Evolutionary conservation across 768 basidiomycete genomes (phyloP).

Genomic region (Tylopilus felleus): DNA sequence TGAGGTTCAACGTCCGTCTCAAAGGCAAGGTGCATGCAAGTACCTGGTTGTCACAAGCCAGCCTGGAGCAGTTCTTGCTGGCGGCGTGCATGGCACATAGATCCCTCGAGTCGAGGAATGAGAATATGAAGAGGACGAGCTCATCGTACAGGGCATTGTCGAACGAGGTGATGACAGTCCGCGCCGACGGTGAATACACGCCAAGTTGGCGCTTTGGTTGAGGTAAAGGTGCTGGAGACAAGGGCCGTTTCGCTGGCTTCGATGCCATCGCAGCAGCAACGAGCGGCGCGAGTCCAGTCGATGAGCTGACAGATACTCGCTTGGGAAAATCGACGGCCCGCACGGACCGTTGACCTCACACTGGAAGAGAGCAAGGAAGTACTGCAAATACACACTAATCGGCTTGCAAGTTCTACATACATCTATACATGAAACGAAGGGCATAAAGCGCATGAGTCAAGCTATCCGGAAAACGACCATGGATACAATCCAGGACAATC

Average conservation of each 20-base stretch:
- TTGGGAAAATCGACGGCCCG: slow-evolving; percentile 16
- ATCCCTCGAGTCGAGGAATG: slow-evolving; percentile 62
- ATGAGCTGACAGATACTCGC: background rate
- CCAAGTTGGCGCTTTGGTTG: slow-evolving; percentile 54
- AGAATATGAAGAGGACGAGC: slow-evolving; percentile 70
- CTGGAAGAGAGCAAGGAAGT: too few species aligned
- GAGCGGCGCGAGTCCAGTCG: background rate
- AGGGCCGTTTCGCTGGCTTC: slow-evolving; percentile 41
- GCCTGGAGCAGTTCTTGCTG: slow-evolving; percentile 63
- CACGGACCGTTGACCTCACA: background rate
- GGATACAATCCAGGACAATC: background rate
- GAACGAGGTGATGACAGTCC: slow-evolving; percentile 37
- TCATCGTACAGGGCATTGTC: slow-evolving; percentile 69
- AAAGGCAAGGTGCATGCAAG: slow-evolving; percentile 11
- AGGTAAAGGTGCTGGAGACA: slow-evolving; percentile 49
- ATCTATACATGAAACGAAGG: background rate
- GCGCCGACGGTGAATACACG: slow-evolving; percentile 7
- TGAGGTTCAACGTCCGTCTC: slow-evolving; percentile 16
- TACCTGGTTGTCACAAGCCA: slow-evolving; percentile 67
- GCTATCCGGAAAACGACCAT: background rate
- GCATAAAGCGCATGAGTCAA: background rate
- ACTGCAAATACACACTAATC: too few species aligned
- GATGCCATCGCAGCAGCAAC: slow-evolving; percentile 32
- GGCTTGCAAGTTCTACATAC: background rate
- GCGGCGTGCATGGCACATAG: slow-evolving; percentile 63